These are phyloP conservation scores for Crucihimalaya himalaica DNA, from an alignment of 345 rosid species.

Conservation along the genomic window DNA sequence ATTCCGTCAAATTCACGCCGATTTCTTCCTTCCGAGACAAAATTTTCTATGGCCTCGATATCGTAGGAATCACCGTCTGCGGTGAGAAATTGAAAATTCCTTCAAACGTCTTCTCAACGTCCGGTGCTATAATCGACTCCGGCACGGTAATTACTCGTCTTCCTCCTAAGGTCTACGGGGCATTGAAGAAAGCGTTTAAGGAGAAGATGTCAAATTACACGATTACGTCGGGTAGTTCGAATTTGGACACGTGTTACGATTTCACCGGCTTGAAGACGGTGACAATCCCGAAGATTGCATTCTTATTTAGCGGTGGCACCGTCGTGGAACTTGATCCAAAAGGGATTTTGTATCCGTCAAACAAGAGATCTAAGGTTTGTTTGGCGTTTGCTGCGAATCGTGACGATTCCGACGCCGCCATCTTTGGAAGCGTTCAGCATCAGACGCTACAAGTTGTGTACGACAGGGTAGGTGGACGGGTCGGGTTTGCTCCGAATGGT, in stretches of 20 bases:
- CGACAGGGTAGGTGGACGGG: slow-evolving; percentile 50
- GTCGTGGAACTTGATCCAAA: slow-evolving; percentile 37
- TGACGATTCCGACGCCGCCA: too few relatives aligned
- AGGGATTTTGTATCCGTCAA: slow-evolving; percentile 46
- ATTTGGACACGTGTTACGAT: slow-evolving; percentile 72
- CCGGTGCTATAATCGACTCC: slow-evolving; percentile 67
- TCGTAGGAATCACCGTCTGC: slow-evolving; percentile 53
- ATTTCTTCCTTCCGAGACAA: slow-evolving; percentile 28
- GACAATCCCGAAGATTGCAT: slow-evolving; percentile 46
- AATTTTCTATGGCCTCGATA: slow-evolving; percentile 55
- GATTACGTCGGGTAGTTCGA: slow-evolving; percentile 36
- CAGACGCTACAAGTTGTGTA: slow-evolving; percentile 60
- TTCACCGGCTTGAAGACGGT: slow-evolving; percentile 40
- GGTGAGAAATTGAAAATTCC: slow-evolving; percentile 47
- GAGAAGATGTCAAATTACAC: slow-evolving; percentile 55
- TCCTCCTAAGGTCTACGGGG: slow-evolving; percentile 54
- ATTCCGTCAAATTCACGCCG: slow-evolving; percentile 56
- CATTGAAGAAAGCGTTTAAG: slow-evolving; percentile 47
- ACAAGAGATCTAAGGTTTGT: slow-evolving; percentile 50
- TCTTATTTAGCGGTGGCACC: slow-evolving; percentile 47
- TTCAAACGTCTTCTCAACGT: slow-evolving; percentile 40
- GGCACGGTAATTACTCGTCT: slow-evolving; percentile 76
- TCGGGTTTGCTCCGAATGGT: slow-evolving; percentile 65
- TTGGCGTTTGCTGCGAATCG: slow-evolving; percentile 56
- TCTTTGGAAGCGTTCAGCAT: slow-evolving; percentile 67